Evolutionary conservation across 495 filamentous ascomycete genomes (phyloP).

Genomic region (Trichoderma gamsii): DNA sequence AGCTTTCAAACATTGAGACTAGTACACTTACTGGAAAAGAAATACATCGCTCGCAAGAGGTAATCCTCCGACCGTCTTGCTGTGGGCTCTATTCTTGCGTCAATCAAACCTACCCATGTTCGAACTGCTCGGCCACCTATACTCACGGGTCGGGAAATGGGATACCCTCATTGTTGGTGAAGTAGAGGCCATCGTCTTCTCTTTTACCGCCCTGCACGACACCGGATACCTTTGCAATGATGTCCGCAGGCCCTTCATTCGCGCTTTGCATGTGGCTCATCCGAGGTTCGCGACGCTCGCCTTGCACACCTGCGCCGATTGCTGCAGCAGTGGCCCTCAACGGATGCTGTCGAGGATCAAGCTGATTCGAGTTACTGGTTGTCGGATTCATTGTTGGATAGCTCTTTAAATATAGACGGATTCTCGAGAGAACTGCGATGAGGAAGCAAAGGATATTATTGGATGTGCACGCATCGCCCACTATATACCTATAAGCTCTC

Average conservation of each 20-base stretch:
- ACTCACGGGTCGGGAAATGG: constrained; percentile 46
- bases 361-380: constrained; percentile 25
- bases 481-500: too few relatives aligned
- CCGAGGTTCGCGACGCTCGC: constrained; percentile 26
- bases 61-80: constrained; percentile 53
- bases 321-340: constrained; percentile 26
- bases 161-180: constrained; percentile 55
- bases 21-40: constrained; percentile 40
- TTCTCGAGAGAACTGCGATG: too few relatives aligned
- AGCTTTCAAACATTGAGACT: not conserved
- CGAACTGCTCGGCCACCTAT: not conserved
- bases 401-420: too few relatives aligned
- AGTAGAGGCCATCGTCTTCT: constrained; percentile 48
- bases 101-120: not conserved
- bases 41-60: constrained; percentile 52
- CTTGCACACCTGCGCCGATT: constrained; percentile 24
- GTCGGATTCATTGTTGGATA: too few relatives aligned
- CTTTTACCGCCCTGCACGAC: constrained; percentile 39
- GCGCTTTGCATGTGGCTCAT: constrained; percentile 36
- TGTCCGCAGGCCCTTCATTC: constrained; percentile 52
- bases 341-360: constrained; percentile 25
- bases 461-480: too few relatives aligned
- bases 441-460: too few relatives aligned
- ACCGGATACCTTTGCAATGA: constrained; percentile 50
- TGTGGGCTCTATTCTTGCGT: constrained; percentile 33